phyloP scores from a whole-genome alignment of 805 yeast species.

The Suhomyces vadensis region DNA sequence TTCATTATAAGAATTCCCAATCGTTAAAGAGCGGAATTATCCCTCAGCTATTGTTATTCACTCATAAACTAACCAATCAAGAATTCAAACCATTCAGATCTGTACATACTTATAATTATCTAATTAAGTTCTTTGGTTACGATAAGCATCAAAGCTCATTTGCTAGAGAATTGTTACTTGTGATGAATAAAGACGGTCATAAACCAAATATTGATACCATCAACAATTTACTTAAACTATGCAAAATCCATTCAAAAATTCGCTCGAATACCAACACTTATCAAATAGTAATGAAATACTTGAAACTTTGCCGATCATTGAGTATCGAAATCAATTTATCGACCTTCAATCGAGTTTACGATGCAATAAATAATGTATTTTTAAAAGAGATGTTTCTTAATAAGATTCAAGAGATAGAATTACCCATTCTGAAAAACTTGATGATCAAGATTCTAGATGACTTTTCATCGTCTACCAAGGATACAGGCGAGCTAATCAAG shows the following conservation, averaged over 20 bases:
- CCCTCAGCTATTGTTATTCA: constrained; percentile 37
- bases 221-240: constrained; percentile 34
- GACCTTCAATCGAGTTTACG: constrained; percentile 40
- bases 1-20: constrained; percentile 33
- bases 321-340: constrained; percentile 31
- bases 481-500: constrained; percentile 25
- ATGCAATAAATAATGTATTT: constrained; percentile 37
- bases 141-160: constrained; percentile 42
- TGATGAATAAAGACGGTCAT: constrained; percentile 44
- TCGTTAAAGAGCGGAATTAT: constrained; percentile 37
- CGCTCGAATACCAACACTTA: constrained; percentile 36
- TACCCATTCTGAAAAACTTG: constrained; percentile 37
- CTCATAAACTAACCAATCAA: constrained; percentile 36
- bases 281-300: constrained; percentile 30
- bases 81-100: constrained; percentile 32
- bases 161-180: constrained; percentile 39
- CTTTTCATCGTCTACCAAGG: constrained; percentile 30
- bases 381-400: constrained; percentile 39
- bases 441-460: constrained; percentile 35
- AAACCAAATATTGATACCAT: constrained; percentile 42
- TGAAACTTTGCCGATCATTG: constrained; percentile 26
- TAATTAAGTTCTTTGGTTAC: constrained; percentile 42
- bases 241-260: constrained; percentile 32
- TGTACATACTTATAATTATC: constrained; percentile 38
- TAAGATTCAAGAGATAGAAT: constrained; percentile 28